Base-by-base conservation (phyloP, 306 rosid species). In the Rubus parviflorus region DNA sequence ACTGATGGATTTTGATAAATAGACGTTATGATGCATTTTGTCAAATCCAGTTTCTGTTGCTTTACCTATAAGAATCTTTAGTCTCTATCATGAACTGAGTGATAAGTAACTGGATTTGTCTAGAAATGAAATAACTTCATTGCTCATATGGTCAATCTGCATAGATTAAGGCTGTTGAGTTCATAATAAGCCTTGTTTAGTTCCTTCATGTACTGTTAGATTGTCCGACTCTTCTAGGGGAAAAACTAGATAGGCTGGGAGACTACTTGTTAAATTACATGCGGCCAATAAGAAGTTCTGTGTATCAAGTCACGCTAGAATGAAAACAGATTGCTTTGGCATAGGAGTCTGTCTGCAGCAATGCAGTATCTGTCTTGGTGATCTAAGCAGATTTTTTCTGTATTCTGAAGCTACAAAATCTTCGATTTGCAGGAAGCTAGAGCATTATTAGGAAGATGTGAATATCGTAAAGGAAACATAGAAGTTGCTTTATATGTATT, bases 401-500 rank as follows among this genome's bases (percentile, higher is more conserved):
- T 73, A 69, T 77, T 77, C 66, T 61, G 56, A 76, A 61, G 57
- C 15, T 60, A 71, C 57, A 48, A 48, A 81, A 47, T 80, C 51
- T 75, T 72, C 65, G 43, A 58, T 85, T 57, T 87, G 84, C 90
- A 91, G 99, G 99, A 92, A 88, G 98, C 98, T 79, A 89, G 98
- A 85, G 98, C 98, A 41, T 78, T 90, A 75, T 84, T 96, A 76
- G 99, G 99, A 73, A 88, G 96, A 85, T 88, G 88, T 68, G 98
- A 96, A 80, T 96, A 91, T 84, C 96, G 90, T 79, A 96, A 96
- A 81, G 99, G 99, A 85, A 96, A 96, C 76, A 68, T 88, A 67
- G 94, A 88, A 84, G 90, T 96, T 53, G 99, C 99, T 40, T 82
- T 92, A 67, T 91, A 87, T 83, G 96, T 96, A 75, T 93, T 96